Evolutionary conservation across 345 rosid genomes (phyloP).

Genomic region (Syzygium oleosum): DNA sequence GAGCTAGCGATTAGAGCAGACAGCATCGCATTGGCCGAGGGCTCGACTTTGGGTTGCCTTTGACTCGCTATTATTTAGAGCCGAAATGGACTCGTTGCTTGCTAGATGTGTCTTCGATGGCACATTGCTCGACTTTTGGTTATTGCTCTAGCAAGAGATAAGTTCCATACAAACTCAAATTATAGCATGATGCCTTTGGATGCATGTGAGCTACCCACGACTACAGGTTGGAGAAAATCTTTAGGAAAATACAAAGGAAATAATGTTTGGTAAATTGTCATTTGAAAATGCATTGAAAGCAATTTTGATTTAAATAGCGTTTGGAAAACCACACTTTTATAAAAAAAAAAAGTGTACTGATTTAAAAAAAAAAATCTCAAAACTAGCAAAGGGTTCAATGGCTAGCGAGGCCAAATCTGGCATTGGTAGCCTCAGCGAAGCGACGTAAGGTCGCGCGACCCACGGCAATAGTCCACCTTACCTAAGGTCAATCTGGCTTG

Average conservation of each 20-base stretch:
- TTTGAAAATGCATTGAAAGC: background rate
- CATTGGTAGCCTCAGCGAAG: fast-evolving
- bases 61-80: background rate
- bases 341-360: background rate
- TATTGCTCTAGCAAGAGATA: background rate
- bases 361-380: background rate
- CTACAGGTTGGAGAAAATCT: too few species aligned
- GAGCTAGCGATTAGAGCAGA: background rate
- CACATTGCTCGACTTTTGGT: background rate
- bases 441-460: background rate
- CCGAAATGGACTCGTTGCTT: background rate
- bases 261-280: background rate
- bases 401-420: fast-evolving
- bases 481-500: background rate
- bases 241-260: background rate
- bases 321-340: background rate
- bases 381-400: fast-evolving
- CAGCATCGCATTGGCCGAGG: background rate
- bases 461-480: background rate
- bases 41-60: background rate
- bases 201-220: background rate
- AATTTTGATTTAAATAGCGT: background rate
- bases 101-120: background rate
- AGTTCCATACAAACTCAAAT: background rate
- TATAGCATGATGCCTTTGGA: background rate